Evolutionary conservation across 2,329 filamentous ascomycete species (phyloP), one percentile per base, ranked within the genome.

Genomic region (Colletotrichum scovillei): DNA sequence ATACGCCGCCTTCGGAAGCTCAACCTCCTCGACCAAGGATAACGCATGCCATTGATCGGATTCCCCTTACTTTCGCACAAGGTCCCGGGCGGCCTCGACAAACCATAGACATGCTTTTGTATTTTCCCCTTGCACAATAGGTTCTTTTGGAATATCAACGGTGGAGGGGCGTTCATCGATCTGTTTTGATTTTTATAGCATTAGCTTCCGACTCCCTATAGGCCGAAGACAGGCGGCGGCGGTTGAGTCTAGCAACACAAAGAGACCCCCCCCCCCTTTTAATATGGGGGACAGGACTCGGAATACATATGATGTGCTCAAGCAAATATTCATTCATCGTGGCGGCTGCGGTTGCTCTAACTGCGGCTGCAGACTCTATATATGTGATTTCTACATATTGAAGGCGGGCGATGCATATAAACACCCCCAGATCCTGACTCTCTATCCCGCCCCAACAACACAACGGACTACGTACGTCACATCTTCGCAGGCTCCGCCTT

Each of bases 31-130:
- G 8, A 92, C 92, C 32, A 98, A 97, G 87, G 92, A 95, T 75
- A 95, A 94, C 76, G 95, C 96, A 56, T 99, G 97, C 82, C 96
- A 99, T 85, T 98, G 82, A 88, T 26, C n/a, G 1, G 16, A 2
- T 0, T 6, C 5, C 52, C 9, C 3, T 28, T 5, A 7, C 46
- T 11, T 46, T 8, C 4, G 58, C 46, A 3, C n/a, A 28, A n/a
- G 32, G 30, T 16, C 3, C n/a, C 12, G 5, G 24, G 16, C 16
- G 14, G 49, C 14, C 28, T 63, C 28, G 14, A 14, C 16, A 58
- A 58, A 12, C 28, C 56, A 9, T 63, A 53, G 60, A 63, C 3
- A 26, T 35, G 28, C 60, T 26, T 16, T 16, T 52, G 46, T 4
- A 49, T 19, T 8, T 28, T 2, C 22, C 42, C 11, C 11, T n/a